phyloP scores from a whole-genome alignment of 2,329 filamentous ascomycete genomes.

The Aschersonia sp. region DNA sequence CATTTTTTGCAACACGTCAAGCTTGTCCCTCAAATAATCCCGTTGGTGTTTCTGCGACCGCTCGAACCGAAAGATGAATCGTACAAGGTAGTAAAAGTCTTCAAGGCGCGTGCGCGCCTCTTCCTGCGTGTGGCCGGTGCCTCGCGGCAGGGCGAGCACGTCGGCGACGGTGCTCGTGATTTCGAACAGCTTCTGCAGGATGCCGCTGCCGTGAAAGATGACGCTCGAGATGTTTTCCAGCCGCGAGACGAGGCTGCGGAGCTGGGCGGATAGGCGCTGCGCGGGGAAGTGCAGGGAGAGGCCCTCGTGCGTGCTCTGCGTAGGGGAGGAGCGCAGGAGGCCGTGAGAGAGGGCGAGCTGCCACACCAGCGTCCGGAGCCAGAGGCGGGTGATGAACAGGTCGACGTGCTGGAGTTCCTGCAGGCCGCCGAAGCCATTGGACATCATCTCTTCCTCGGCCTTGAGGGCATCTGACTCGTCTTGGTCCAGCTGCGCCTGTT shows the following conservation, averaged over 20 bases:
- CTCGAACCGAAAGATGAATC: conserved; percentile 34
- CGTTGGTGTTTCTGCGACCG: conserved; percentile 29
- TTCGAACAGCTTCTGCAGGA: conserved; percentile 45
- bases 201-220: conserved; percentile 38
- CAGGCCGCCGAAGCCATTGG: conserved; percentile 12
- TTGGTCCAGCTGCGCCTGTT: conserved; percentile 23
- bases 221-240: conserved; percentile 26
- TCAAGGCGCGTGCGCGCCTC: conserved; percentile 33
- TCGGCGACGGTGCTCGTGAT: conserved; percentile 46
- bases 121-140: conserved; percentile 20
- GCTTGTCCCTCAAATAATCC: conserved; percentile 23
- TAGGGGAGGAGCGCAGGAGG: conserved; percentile 19
- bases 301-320: conserved; percentile 18
- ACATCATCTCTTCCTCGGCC: conserved; percentile 11
- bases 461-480: conserved; percentile 18
- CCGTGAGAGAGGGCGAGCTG: conserved; percentile 24
- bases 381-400: conserved; percentile 24
- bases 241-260: conserved; percentile 20
- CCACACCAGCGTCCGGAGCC: conserved; percentile 26
- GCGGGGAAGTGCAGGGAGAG: conserved; percentile 24
- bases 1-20: conserved; percentile 17
- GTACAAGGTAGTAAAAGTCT: conserved; percentile 37
- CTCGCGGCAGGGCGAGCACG: conserved; percentile 36
- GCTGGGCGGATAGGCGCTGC: conserved; percentile 21
- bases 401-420: conserved; percentile 25